Conservation (phyloP, 331 rosid species). For the Pyracantha coccinea region DNA sequence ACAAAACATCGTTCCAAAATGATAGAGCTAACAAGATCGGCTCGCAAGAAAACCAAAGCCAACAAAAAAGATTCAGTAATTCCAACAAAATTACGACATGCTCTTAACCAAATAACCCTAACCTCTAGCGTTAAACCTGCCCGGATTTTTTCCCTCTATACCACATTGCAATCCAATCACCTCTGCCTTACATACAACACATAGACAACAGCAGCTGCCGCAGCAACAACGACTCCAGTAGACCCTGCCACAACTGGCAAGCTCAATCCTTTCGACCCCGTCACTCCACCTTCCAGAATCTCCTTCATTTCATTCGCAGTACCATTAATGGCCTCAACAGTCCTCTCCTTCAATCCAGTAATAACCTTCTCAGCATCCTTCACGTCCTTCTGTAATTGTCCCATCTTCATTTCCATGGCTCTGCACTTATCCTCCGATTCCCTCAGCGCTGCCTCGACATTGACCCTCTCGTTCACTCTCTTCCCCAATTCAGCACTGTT, state of each 20-base stretch:
- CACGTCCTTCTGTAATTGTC: constrained; percentile 42
- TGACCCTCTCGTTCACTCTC: constrained; percentile 34
- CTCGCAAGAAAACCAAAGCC: constrained; percentile 18
- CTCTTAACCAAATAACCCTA: constrained; percentile 21
- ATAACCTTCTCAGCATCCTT: constrained; percentile 46
- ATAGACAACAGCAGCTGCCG: constrained; percentile 26
- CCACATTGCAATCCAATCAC: constrained; percentile 22
- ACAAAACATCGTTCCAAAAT: constrained; percentile 1
- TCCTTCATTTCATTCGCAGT: constrained; percentile 30
- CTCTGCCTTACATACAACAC: constrained; percentile 44
- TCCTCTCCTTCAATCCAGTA: constrained; percentile 43
- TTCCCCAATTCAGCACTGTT: constrained; percentile 32
- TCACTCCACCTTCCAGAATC: constrained; percentile 28
- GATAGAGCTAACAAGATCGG: constrained; percentile 8
- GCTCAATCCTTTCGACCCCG: constrained; percentile 35
- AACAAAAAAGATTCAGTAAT: constrained; percentile 12
- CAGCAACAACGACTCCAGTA: constrained; percentile 48
- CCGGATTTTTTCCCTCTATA: background rate
- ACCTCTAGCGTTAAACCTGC: constrained; percentile 38
- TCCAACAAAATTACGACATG: constrained; percentile 63
- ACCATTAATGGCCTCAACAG: constrained; percentile 32
- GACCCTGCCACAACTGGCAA: constrained; percentile 77
- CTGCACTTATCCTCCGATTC: constrained; percentile 38
- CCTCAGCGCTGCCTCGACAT: constrained; percentile 32
- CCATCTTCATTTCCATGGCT: constrained; percentile 33